Evolutionary conservation across 352 stramenopile genomes (phyloP).

Genomic region (Plasmopara viticola): DNA sequence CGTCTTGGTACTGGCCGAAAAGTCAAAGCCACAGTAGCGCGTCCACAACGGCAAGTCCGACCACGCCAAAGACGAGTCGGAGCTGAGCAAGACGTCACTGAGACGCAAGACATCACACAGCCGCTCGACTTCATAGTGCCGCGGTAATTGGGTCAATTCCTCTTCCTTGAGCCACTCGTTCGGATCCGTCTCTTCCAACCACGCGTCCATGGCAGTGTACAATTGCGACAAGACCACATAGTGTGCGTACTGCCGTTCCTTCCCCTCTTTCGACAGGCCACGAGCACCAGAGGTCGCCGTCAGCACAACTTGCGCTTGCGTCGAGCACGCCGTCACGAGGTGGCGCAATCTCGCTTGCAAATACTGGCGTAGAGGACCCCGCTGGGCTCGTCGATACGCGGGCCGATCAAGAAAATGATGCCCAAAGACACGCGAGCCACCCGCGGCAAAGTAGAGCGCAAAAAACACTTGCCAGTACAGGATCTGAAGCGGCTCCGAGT

Average conservation of each 20-base stretch:
- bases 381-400: conserved; percentile 27
- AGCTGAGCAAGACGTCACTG: conserved; percentile 57
- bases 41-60: conserved; percentile 53
- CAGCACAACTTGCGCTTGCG: conserved; percentile 53
- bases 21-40: conserved; percentile 64
- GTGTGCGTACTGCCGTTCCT: conserved; percentile 46
- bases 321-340: conserved; percentile 58
- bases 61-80: conserved; percentile 36
- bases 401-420: conserved; percentile 56
- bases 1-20: conserved; percentile 13
- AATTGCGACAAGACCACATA: conserved; percentile 55
- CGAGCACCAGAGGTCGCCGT: conserved; percentile 28
- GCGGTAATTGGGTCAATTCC: conserved; percentile 56
- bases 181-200: conserved; percentile 75
- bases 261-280: conserved; percentile 19
- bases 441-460: conserved; percentile 55
- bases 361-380: conserved; percentile 40
- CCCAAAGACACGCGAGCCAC: conserved; percentile 45
- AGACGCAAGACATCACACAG: conserved; percentile 63
- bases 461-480: conserved; percentile 75
- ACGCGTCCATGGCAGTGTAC: conserved; percentile 82
- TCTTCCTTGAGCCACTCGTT: conserved; percentile 76
- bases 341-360: conserved; percentile 49
- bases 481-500: conserved; percentile 42
- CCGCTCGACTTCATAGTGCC: conserved; percentile 66